Evolutionary conservation across 208 protist genomes (phyloP).

Genomic region (Trypanosoma caninum): DNA sequence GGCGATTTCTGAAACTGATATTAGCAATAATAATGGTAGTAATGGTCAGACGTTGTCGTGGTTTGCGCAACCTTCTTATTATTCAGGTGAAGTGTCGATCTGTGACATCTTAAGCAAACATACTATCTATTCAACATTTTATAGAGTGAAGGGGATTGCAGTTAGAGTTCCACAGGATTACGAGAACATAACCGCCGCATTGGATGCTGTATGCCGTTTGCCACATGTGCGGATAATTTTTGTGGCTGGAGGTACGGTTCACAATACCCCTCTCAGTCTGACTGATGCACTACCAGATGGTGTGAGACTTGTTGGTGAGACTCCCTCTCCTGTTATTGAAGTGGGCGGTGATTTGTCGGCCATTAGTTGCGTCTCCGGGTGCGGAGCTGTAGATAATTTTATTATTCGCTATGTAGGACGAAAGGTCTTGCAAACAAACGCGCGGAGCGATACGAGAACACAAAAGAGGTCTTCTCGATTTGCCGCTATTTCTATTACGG

Average conservation of each 20-base stretch:
- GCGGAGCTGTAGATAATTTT: slow-evolving; percentile 71
- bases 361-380: slow-evolving; percentile 53
- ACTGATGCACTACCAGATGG: slow-evolving; percentile 54
- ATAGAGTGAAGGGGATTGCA: slow-evolving; percentile 26
- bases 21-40: too few relatives aligned
- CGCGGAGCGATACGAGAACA: neutral
- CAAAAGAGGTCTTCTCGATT: slow-evolving; percentile 52
- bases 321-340: slow-evolving; percentile 62
- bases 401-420: slow-evolving; percentile 60
- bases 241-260: slow-evolving; percentile 44
- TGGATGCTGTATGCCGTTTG: slow-evolving; percentile 33
- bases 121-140: slow-evolving; percentile 3
- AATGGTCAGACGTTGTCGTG: slow-evolving; percentile 8
- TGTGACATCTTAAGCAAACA: neutral
- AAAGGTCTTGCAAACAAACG: slow-evolving; percentile 13
- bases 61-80: slow-evolving; percentile 3
- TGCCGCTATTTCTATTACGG: slow-evolving; percentile 53
- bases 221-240: slow-evolving; percentile 66
- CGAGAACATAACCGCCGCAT: slow-evolving; percentile 37
- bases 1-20: too few relatives aligned
- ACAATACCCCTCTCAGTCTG: slow-evolving; percentile 46
- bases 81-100: neutral
- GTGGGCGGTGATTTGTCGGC: slow-evolving; percentile 44
- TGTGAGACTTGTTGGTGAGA: slow-evolving; percentile 62
- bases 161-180: slow-evolving; percentile 63